phyloP scores from a whole-genome alignment of 768 basidiomycete species.

The Psilocybe subaeruginosa region DNA sequence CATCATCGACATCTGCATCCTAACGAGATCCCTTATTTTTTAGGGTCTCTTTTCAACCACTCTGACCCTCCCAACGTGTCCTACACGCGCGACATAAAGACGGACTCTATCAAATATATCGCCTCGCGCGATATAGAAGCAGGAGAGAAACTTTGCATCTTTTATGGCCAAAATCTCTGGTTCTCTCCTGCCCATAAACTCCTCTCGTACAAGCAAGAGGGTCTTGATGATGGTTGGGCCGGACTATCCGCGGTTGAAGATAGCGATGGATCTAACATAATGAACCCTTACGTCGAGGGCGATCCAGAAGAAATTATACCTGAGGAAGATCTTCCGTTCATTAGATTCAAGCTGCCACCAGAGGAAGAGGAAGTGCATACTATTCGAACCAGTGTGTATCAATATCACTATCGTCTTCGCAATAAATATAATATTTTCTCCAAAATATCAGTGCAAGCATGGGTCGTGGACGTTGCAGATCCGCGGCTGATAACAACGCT shows the following conservation, averaged over 20 bases:
- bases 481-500: conserved; percentile 58
- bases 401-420: neutral
- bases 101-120: conserved; percentile 65
- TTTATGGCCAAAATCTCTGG: conserved; percentile 72
- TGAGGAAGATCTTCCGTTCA: conserved; percentile 69
- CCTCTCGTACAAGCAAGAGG: neutral
- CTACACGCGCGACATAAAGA: conserved; percentile 53
- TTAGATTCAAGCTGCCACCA: conserved; percentile 57
- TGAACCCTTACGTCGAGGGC: conserved; percentile 36
- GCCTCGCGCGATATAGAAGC: conserved; percentile 53
- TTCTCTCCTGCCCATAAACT: conserved; percentile 46
- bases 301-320: conserved; percentile 50
- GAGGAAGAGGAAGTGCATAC: conserved; percentile 65
- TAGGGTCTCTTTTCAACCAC: conserved; percentile 84
- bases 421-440: neutral
- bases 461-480: conserved; percentile 78
- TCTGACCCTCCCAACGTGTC: conserved; percentile 71
- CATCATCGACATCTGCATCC: neutral
- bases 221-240: conserved; percentile 49
- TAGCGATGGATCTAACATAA: conserved; percentile 17
- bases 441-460: conserved; percentile 59
- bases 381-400: conserved; percentile 54
- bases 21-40: conserved; percentile 23
- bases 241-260: conserved; percentile 35
- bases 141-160: conserved; percentile 81